Conservation (phyloP, 1,284 basidiomycete genomes). For the Naganishia sp. region DNA sequence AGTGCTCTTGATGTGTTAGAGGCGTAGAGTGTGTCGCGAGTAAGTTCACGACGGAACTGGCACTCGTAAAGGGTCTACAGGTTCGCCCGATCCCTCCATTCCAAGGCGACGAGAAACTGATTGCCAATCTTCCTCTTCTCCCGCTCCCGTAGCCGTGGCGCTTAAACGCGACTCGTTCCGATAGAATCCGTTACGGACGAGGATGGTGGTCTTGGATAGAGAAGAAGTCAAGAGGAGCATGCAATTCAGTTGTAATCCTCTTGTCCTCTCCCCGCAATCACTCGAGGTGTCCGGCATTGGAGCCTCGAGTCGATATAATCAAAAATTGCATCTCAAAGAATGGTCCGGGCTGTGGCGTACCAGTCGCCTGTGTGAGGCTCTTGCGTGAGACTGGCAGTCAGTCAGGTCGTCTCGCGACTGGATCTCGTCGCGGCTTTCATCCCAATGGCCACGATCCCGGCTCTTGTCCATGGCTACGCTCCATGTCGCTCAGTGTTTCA, state of each 20-base stretch:
- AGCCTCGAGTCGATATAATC: slow-evolving; percentile 24
- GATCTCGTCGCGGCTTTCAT: too few species aligned
- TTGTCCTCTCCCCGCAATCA: slow-evolving; percentile 15
- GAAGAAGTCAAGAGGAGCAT: slow-evolving; percentile 29
- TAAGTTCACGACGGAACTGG: too few species aligned
- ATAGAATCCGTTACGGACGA: not conserved
- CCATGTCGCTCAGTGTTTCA: too few species aligned
- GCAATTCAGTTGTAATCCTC: slow-evolving; percentile 29
- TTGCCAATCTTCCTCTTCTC: not conserved
- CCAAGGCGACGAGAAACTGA: too few species aligned
- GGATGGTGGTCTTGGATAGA: slow-evolving; percentile 15
- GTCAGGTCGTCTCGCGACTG: too few species aligned
- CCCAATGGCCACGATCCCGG: too few species aligned
- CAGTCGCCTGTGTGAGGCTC: too few species aligned
- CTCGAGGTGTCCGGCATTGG: not conserved
- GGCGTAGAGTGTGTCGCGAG: too few species aligned
- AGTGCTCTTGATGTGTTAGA: too few species aligned
- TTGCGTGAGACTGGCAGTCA: too few species aligned
- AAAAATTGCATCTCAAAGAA: slow-evolving; percentile 24
- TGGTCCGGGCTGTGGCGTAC: not conserved
- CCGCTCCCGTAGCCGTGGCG: not conserved
- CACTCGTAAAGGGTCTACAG: slow-evolving; percentile 71
- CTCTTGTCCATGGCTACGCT: too few species aligned
- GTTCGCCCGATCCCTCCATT: not conserved
- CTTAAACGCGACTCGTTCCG: slow-evolving; percentile 4